Percentiles rank a stretch among this genome's conserved stretches.
Conservation (phyloP, 176 grass and related monocot genomes). For the Phoenix dactylifera region DNA sequence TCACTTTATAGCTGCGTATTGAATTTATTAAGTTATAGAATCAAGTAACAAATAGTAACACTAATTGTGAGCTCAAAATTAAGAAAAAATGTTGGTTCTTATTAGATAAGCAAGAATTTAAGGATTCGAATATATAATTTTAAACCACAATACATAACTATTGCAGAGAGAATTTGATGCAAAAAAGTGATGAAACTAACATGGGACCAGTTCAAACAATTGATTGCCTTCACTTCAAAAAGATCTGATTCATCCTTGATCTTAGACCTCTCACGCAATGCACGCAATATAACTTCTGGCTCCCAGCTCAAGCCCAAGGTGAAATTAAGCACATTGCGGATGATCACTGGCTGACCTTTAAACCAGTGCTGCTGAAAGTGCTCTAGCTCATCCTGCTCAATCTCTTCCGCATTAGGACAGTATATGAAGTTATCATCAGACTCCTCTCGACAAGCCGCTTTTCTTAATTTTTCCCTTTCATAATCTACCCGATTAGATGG, state of each 20-base stretch:
- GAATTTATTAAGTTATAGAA: too few species aligned
- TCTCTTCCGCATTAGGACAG: conserved; percentile 35
- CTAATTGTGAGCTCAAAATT: too few species aligned
- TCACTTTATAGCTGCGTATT: too few species aligned
- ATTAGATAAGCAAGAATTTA: too few species aligned
- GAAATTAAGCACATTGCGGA: conserved; percentile 51
- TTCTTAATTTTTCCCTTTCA: conserved; percentile 16
- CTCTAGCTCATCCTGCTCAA: conserved; percentile 39
- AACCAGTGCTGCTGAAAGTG: conserved; percentile 83
- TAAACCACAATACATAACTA: too few species aligned
- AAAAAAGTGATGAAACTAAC: conserved; percentile 16
- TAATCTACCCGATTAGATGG: conserved; percentile 20
- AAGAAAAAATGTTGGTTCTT: too few species aligned
- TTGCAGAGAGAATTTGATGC: too few species aligned
- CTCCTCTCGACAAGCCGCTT: conserved; percentile 40
- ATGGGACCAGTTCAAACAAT: conserved; percentile 83
- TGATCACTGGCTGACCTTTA: conserved; percentile 75
- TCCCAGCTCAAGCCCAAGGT: conserved; percentile 81
- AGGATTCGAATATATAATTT: too few species aligned
- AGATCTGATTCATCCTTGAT: conserved; percentile 27
- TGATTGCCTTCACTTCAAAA: conserved; percentile 39
- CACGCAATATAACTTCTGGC: conserved; percentile 82
- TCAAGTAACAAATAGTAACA: too few species aligned
- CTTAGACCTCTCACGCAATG: conserved; percentile 48
- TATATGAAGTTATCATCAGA: conserved; percentile 70